Evolutionary conservation across 495 filamentous ascomycete species (phyloP).

Genomic region (Hyaloscypha variabilis): DNA sequence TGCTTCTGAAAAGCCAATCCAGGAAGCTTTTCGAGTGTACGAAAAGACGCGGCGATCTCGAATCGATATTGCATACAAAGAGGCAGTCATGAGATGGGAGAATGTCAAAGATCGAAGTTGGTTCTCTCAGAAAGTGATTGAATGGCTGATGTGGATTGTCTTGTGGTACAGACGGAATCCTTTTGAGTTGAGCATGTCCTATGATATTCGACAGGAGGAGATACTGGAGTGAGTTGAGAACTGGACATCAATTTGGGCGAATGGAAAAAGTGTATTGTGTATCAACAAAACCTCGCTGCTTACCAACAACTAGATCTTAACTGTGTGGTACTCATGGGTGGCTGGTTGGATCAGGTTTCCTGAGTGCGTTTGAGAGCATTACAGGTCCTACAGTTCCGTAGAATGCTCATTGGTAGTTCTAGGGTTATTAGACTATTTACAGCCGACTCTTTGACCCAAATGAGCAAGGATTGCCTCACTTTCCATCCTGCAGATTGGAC

Average conservation of each 20-base stretch:
- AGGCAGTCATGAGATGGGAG: conserved; percentile 47
- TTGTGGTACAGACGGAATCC: conserved; percentile 33
- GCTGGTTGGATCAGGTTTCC: too few relatives aligned
- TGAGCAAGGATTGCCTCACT: too few relatives aligned
- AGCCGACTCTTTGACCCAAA: too few relatives aligned
- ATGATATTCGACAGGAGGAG: conserved; percentile 22
- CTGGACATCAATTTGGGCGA: not conserved
- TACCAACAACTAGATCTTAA: too few relatives aligned
- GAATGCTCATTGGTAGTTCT: too few relatives aligned
- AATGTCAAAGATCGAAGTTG: conserved; percentile 44
- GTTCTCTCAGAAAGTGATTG: conserved; percentile 39
- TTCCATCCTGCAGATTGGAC: too few relatives aligned
- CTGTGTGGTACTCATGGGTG: too few relatives aligned
- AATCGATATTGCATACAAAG: conserved; percentile 55
- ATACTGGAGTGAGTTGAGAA: not conserved
- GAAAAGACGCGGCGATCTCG: conserved; percentile 49
- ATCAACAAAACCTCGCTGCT: too few relatives aligned
- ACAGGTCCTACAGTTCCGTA: too few relatives aligned
- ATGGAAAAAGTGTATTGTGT: too few relatives aligned
- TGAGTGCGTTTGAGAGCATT: too few relatives aligned
- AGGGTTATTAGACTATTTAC: too few relatives aligned
- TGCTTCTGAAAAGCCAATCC: conserved; percentile 33
- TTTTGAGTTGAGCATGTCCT: conserved; percentile 11
- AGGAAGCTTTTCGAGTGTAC: conserved; percentile 53
- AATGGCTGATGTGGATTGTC: conserved; percentile 38